Evolutionary conservation across 1,284 basidiomycete species (phyloP).

Genomic region (Anthracocystis panici-leucophaei): DNA sequence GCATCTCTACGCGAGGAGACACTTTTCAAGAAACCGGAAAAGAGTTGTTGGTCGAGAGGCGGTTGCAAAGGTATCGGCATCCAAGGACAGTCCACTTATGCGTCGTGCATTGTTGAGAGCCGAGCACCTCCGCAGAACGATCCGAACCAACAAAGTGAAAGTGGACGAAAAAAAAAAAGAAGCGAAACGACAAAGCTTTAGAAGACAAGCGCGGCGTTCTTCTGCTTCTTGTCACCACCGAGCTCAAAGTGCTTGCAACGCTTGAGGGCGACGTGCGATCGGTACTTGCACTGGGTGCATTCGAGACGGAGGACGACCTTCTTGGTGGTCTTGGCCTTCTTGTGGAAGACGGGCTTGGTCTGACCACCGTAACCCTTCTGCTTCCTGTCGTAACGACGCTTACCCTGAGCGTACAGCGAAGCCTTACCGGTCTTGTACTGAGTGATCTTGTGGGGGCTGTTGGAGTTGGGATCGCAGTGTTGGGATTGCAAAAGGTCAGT

Average conservation of each 20-base stretch:
- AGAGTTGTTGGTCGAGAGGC: background rate
- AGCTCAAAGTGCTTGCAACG: slow-evolving; percentile 99
- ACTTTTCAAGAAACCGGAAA: slow-evolving; percentile 16
- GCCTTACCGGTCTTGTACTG: slow-evolving; percentile 71
- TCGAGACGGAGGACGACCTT: slow-evolving; percentile 98
- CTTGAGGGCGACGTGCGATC: slow-evolving; percentile 81
- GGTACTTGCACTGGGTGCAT: slow-evolving; percentile 99
- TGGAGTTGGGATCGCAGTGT: background rate
- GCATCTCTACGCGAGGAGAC: slow-evolving; percentile 11
- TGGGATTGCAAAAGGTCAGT: slow-evolving; percentile 13
- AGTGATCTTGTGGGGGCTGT: slow-evolving; percentile 70
- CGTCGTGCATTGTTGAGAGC: slow-evolving; percentile 2
- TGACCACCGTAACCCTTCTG: slow-evolving; percentile 99
- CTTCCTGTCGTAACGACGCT: slow-evolving; percentile 98
- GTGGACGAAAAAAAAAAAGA: background rate
- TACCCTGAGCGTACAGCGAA: slow-evolving; percentile 83
- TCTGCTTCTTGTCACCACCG: slow-evolving; percentile 99
- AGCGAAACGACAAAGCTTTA: slow-evolving; percentile 47
- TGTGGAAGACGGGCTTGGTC: slow-evolving; percentile 99
- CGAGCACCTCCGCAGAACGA: background rate
- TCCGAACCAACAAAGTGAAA: slow-evolving; percentile 11
- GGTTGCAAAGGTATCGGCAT: background rate
- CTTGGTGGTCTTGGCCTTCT: slow-evolving; percentile 91
- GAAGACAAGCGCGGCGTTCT: slow-evolving; percentile 92
- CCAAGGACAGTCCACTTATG: background rate